These are phyloP conservation scores for Lipomyces sp. DNA, from an alignment of 805 yeast genomes.

Conservation along the genomic window DNA sequence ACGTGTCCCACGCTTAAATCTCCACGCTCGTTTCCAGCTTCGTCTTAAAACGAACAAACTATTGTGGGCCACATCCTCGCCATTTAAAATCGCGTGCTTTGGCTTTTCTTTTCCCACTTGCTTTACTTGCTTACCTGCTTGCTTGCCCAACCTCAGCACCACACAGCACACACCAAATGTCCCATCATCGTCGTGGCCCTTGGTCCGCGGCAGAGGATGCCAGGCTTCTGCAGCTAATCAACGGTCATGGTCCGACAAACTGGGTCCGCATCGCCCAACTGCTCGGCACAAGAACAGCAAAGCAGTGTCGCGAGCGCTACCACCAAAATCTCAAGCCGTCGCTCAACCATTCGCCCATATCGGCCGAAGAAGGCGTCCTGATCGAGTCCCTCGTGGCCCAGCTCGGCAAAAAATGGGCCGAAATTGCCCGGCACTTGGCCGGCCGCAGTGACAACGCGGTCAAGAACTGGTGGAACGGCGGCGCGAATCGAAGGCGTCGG, in stretches of 20 bases:
- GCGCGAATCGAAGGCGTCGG: constrained; percentile 77
- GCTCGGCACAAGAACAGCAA: constrained; percentile 79
- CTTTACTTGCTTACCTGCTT: too few relatives aligned
- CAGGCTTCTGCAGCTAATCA: constrained; percentile 68
- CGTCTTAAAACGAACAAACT: too few relatives aligned
- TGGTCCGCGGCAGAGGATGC: constrained; percentile 89
- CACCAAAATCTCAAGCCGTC: constrained; percentile 90
- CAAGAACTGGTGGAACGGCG: constrained; percentile 93
- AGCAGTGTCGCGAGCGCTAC: constrained; percentile 88
- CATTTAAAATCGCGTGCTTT: not conserved
- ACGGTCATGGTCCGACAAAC: constrained; percentile 75
- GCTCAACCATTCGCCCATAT: constrained; percentile 78
- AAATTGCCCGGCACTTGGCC: constrained; percentile 76
- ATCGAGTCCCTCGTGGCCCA: constrained; percentile 78
- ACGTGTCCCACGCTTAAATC: too few relatives aligned
- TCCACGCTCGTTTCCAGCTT: too few relatives aligned
- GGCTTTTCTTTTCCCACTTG: too few relatives aligned
- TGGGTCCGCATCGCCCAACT: constrained; percentile 86
- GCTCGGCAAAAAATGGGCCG: constrained; percentile 93
- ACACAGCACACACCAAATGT: not conserved
- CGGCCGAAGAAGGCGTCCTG: constrained; percentile 79
- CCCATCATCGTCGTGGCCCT: constrained; percentile 58
- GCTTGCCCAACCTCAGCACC: too few relatives aligned
- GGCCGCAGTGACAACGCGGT: constrained; percentile 91
- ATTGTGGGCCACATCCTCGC: not conserved